These are phyloP conservation scores for Trametes meyenii DNA, from an alignment of 768 basidiomycete genomes.

Conservation along the genomic window DNA sequence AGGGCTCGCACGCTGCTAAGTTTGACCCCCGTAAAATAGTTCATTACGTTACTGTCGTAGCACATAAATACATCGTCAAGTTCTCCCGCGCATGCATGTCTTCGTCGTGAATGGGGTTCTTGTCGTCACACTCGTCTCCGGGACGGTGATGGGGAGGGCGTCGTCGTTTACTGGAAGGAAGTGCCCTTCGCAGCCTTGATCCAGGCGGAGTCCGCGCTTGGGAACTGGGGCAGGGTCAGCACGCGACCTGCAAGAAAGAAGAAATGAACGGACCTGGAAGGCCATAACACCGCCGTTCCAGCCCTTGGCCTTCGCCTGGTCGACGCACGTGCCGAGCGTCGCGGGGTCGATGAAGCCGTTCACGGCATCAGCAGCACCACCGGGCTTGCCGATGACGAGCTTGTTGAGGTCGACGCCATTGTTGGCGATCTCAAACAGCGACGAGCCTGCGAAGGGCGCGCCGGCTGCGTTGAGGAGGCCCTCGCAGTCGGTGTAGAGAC, in stretches of 20 bases:
- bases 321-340: constrained; percentile 36
- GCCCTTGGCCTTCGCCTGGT: constrained; percentile 37
- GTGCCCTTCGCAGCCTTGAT: constrained; percentile 18
- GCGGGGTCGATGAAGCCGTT: constrained; percentile 39
- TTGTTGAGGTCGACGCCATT: constrained; percentile 58
- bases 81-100: neutral
- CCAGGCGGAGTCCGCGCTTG: constrained; percentile 19
- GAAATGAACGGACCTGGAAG: neutral
- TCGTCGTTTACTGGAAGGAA: constrained; percentile 8
- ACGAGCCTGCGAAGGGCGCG: constrained; percentile 39
- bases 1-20: neutral
- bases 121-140: constrained; percentile 3
- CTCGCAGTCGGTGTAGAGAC: constrained; percentile 38
- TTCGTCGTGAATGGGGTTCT: neutral
- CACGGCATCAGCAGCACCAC: constrained; percentile 36
- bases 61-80: constrained; percentile 5
- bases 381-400: constrained; percentile 73
- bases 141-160: neutral
- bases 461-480: constrained; percentile 43
- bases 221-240: constrained; percentile 9
- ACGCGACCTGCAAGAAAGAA: neutral
- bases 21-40: neutral
- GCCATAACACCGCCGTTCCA: constrained; percentile 47
- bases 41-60: constrained; percentile 3
- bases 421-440: constrained; percentile 51